Evolutionary conservation across 2,329 filamentous ascomycete species (phyloP), one percentile per base, ranked within the genome.

Genomic region (Nakataea oryzae): DNA sequence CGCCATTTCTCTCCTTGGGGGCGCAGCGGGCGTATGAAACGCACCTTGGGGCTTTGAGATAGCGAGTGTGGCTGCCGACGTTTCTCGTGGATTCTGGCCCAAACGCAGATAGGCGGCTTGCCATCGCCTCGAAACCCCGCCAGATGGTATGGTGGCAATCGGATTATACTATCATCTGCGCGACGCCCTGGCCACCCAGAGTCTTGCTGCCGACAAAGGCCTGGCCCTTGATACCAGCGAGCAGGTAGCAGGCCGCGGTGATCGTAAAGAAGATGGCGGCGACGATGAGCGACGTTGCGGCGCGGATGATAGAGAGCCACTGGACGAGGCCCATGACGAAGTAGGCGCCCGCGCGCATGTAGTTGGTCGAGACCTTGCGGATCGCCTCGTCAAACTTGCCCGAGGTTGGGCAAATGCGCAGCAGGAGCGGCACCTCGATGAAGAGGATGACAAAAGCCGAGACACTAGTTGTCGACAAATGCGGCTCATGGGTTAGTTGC

Each of bases 381-480:
- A 99, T 93, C 73, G 92, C 88, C 67, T 78, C 80, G 75, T 99
- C 95, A 78, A 99, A 99, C 67, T 84, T 86, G 66, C 87, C 76
- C 17, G 93, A 97, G 7, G 95, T 99, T 63, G 95, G 95, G 80
- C 95, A 99, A 79, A 99, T 97, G 76, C 95, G 90, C 65, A 99
- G 87, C 63, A 99, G 89, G 64, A 97, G 87, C 30, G 95, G 95
- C 24, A 99, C 88, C 75, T 99, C 90, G 72, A 93, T 82, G 76
- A 95, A 95, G 71, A 95, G 79, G 71, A 95, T 88, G 69, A 93
- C 70, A 69, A 92, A 85, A 17, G 86, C 82, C 59, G 82, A 91
- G 64, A 82, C 79, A 57, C 90, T 93, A 54, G 6, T 7, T 3
- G 28, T 28, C 34, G 34, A 47, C 14, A 47, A 21, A 47, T 17